Evolutionary conservation across 1,284 basidiomycete species (phyloP).

Genomic region (Pyrrhoderma lamaoense): DNA sequence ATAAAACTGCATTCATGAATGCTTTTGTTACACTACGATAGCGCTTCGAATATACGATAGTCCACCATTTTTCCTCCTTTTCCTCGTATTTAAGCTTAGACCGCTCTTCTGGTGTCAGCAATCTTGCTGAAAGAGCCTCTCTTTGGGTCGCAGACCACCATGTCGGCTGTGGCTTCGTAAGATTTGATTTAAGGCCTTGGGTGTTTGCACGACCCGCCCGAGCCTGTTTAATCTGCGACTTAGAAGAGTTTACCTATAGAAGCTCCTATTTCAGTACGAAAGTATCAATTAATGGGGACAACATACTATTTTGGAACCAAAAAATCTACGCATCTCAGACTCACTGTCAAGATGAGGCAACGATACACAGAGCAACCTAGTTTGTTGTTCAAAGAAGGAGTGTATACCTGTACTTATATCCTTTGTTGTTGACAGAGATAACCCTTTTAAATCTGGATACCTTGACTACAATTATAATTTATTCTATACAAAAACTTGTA

Average conservation of each 20-base stretch:
- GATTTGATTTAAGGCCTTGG: slow-evolving; percentile 39
- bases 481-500: background rate
- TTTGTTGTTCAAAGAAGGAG: slow-evolving; percentile 30
- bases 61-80: slow-evolving; percentile 72
- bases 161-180: slow-evolving; percentile 52
- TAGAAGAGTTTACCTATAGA: slow-evolving; percentile 25
- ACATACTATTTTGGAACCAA: slow-evolving; percentile 80
- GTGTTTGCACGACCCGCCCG: slow-evolving; percentile 22
- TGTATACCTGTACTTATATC: slow-evolving; percentile 21
- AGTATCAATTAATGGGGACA: no score
- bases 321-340: slow-evolving; percentile 85
- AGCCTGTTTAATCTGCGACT: slow-evolving; percentile 27
- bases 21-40: slow-evolving; percentile 76
- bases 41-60: slow-evolving; percentile 75
- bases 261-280: no score
- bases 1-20: slow-evolving; percentile 74
- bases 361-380: slow-evolving; percentile 67
- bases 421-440: slow-evolving; percentile 23
- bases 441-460: slow-evolving; percentile 47
- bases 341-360: slow-evolving; percentile 77
- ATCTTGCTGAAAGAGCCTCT: slow-evolving; percentile 63
- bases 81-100: slow-evolving; percentile 35
- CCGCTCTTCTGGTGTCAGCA: slow-evolving; percentile 50
- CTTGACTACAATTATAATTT: slow-evolving; percentile 25
- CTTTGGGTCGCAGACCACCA: slow-evolving; percentile 61